Evolutionary conservation across 805 yeast species (phyloP).

Genomic region (Wickerhamiella vanderwaltii): DNA sequence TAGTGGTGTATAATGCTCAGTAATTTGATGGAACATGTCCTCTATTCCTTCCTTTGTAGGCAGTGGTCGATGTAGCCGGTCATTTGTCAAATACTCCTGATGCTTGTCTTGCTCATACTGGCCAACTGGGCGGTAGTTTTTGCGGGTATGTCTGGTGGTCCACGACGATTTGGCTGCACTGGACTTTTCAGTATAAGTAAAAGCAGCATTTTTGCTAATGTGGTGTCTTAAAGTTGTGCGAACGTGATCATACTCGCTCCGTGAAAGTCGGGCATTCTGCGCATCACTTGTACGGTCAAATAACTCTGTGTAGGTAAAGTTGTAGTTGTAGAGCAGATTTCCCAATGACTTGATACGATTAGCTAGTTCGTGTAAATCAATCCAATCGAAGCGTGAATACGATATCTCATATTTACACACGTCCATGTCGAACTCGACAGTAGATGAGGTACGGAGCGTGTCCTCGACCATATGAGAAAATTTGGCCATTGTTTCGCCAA

Average conservation of each 20-base stretch:
- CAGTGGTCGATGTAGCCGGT: neutral
- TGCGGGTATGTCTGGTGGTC: neutral
- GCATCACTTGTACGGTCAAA: neutral
- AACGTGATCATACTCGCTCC: neutral
- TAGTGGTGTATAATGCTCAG: conserved; percentile 14
- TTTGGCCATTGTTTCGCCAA: neutral
- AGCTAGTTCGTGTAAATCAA: conserved; percentile 9
- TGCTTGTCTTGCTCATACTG: conserved; percentile 8
- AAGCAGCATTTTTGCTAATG: neutral
- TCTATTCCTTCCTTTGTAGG: conserved; percentile 11
- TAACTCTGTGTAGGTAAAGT: conserved; percentile 9
- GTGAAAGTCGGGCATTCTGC: neutral
- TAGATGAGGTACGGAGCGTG: neutral
- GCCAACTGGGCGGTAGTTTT: neutral
- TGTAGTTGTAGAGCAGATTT: conserved; percentile 5
- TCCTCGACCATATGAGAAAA: neutral
- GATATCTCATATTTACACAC: conserved; percentile 8
- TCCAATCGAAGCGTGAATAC: conserved; percentile 11
- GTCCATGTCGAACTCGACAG: neutral
- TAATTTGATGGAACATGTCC: conserved; percentile 11
- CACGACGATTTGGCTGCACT: neutral
- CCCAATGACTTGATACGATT: conserved; percentile 2
- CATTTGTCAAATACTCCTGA: conserved; percentile 3
- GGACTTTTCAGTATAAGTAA: neutral
- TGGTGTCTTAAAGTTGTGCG: neutral